Percentiles rank a stretch among this genome's conserved stretches.
These are phyloP conservation scores for Alternaria sp. DNA, from an alignment of 2,329 filamentous ascomycete species.

Conservation along the genomic window DNA sequence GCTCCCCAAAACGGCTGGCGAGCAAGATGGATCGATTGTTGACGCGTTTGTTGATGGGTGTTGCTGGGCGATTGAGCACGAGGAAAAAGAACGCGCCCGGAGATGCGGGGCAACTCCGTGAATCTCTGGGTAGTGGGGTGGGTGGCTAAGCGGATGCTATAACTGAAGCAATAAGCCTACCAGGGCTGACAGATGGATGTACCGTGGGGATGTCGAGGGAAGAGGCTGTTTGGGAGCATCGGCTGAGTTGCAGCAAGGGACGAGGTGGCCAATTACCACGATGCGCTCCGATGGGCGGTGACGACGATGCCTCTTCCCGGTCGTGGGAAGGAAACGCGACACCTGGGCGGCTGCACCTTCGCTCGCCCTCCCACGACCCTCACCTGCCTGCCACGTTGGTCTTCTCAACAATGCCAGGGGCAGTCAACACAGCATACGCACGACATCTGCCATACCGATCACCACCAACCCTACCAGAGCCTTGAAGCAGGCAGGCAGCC, in stretches of 20 bases:
- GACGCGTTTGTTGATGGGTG: conserved; percentile 36
- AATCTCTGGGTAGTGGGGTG: conserved; percentile 22
- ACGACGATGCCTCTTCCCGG: conserved; percentile 8
- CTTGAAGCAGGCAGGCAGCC: neutral
- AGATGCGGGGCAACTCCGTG: conserved; percentile 38
- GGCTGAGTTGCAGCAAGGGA: neutral
- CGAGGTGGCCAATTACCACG: conserved; percentile 1
- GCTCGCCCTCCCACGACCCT: too few species aligned
- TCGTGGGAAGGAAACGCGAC: conserved; percentile 9
- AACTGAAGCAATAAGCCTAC: conserved; percentile 1
- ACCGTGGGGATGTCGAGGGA: neutral
- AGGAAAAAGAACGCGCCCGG: conserved; percentile 34
- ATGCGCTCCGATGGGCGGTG: neutral
- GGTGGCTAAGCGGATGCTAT: conserved; percentile 16
- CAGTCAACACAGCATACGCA: conserved; percentile 13
- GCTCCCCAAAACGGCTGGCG: conserved; percentile 29
- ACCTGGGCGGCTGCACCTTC: neutral
- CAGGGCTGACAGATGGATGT: neutral
- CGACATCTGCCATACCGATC: conserved; percentile 7
- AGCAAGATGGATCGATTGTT: conserved; percentile 15
- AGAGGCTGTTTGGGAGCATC: neutral
- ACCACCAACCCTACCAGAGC: neutral
- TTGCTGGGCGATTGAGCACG: conserved; percentile 24
- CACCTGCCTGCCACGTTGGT: too few species aligned
- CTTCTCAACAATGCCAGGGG: conserved; percentile 9